Evolutionary conservation across 1,139 yeast species (phyloP).

Genomic region (Kazachstania sp.): DNA sequence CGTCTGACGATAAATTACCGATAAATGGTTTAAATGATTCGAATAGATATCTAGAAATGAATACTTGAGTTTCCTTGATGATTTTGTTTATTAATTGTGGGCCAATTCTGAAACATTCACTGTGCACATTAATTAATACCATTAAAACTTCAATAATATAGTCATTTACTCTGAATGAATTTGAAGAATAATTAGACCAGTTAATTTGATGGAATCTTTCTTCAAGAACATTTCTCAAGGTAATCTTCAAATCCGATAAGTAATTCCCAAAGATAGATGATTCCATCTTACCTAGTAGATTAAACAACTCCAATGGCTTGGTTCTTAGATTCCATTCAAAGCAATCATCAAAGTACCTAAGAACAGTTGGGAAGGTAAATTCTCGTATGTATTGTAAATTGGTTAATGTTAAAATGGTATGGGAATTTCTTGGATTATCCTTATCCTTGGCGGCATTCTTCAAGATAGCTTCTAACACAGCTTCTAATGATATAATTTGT

Average conservation of each 20-base stretch:
- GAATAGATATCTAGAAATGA: constrained; percentile 38
- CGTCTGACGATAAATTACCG: constrained; percentile 31
- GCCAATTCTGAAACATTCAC: constrained; percentile 43
- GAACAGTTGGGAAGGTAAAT: constrained; percentile 39
- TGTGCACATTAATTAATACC: constrained; percentile 45
- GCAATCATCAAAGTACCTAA: constrained; percentile 40
- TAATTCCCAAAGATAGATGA: constrained; percentile 44
- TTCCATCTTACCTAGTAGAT: constrained; percentile 42
- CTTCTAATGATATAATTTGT: constrained; percentile 43
- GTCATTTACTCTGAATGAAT: constrained; percentile 37
- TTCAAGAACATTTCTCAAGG: constrained; percentile 40
- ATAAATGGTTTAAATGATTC: constrained; percentile 36
- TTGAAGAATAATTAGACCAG: constrained; percentile 37
- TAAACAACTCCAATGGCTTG: constrained; percentile 36
- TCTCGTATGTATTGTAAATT: constrained; percentile 44
- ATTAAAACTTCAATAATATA: constrained; percentile 47
- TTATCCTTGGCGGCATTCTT: constrained; percentile 37
- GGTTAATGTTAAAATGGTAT: constrained; percentile 40
- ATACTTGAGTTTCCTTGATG: constrained; percentile 39
- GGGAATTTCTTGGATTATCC: constrained; percentile 32
- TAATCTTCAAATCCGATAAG: constrained; percentile 42
- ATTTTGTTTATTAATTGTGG: constrained; percentile 39
- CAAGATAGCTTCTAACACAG: constrained; percentile 42
- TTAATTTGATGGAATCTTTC: constrained; percentile 40
- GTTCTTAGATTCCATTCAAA: constrained; percentile 38